Base-by-base conservation (phyloP, 1,284 basidiomycete species). In the Waitea zeae region DNA sequence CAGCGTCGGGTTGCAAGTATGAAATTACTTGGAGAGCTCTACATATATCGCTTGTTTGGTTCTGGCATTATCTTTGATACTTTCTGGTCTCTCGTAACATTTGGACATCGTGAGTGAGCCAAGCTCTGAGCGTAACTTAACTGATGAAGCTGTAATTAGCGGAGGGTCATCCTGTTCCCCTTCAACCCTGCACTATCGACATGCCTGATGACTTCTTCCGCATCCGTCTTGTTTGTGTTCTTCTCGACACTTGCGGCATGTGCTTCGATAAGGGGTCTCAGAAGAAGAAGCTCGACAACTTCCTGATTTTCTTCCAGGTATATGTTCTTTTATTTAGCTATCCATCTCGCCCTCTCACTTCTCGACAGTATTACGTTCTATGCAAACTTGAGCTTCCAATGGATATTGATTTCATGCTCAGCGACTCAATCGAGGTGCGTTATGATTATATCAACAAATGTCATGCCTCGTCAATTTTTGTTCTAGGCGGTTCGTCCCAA, bases 351-450 rank as follows among this genome's bases (percentile, higher is more conserved):
- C 36, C 49, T 14, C 46, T 38, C 6, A 14, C 26, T 37, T 13
- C 22, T 30, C 24, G 30, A 18, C 44, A 92, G 86, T 74, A 89
- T 40, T 97, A 95, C 52, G 64, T 86, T 3, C 62, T 80, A 11
- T 87, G 83, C 61, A 99, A 99, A 57, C 64, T 77, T 15, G 62
- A 77, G 7, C 52, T 93, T 28, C 83, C 95, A 0, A 93, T 97
- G 86, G 95, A 99, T 40, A 79, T 96, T 12, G 92, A 95, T 39
- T 98, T 96, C 51, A 93, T 96, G 88, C 55, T 96, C 6, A 73
- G 75, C 2, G 93, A 97, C 51, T 93, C 92, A 1, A 56, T 97
- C 9, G 92, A 97, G 60, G 84, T 83, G 44, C 46, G 57, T 41
- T 35, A 41, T 38, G 20, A 15, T 29, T 26, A n/a, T 26, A 7